Percentiles rank a stretch among this genome's conserved stretches.
Conservation (phyloP, 805 yeast genomes). For the Candida ortonii region DNA sequence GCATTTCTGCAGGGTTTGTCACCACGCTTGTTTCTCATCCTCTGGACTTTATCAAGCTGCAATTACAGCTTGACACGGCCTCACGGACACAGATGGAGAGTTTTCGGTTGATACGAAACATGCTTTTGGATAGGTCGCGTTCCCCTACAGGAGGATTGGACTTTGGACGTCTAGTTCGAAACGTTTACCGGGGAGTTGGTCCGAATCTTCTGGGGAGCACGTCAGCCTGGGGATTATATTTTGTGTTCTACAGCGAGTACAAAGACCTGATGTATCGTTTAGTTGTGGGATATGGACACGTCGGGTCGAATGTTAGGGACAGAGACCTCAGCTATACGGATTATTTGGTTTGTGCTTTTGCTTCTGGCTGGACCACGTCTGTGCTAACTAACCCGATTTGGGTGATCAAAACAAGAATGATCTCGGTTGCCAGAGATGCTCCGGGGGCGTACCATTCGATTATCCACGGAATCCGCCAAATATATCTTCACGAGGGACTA, state of each 20-base stretch:
- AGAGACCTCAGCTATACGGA: constrained; percentile 42
- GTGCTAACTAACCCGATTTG: constrained; percentile 87
- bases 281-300: not conserved
- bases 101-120: constrained; percentile 23
- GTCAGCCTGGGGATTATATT: constrained; percentile 86
- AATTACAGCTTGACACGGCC: constrained; percentile 64
- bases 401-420: constrained; percentile 89
- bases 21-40: constrained; percentile 88
- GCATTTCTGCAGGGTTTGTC: constrained; percentile 74
- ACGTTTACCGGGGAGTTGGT: constrained; percentile 68
- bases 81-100: constrained; percentile 31
- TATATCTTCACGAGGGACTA: constrained; percentile 56
- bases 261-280: constrained; percentile 35
- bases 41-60: constrained; percentile 75
- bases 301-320: constrained; percentile 5
- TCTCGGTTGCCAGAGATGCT: constrained; percentile 48
- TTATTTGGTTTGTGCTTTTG: constrained; percentile 53
- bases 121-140: constrained; percentile 17
- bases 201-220: constrained; percentile 85
- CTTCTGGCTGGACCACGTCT: constrained; percentile 76
- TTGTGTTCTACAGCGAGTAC: constrained; percentile 66
- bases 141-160: constrained; percentile 5
- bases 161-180: constrained; percentile 21
- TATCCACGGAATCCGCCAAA: constrained; percentile 48
- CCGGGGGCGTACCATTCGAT: constrained; percentile 59